Conservation (phyloP, 768 basidiomycete species). For the Kwoniella sp. region DNA sequence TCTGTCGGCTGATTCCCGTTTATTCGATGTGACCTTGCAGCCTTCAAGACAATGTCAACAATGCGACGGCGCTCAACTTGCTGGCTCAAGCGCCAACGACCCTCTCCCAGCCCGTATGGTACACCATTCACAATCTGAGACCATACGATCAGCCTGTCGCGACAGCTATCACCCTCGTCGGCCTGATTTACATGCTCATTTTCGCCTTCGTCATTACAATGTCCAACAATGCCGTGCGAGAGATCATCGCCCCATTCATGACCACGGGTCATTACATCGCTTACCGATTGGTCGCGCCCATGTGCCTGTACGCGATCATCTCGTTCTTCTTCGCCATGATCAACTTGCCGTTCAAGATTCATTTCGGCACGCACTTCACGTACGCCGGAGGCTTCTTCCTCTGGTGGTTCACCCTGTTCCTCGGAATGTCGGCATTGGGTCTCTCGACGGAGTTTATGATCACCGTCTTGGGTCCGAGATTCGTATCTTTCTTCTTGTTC, state of each 20-base stretch:
- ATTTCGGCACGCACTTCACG: slow-evolving; percentile 58
- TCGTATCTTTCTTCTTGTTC: slow-evolving; percentile 56
- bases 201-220: slow-evolving; percentile 54
- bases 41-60: slow-evolving; percentile 44
- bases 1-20: too few relatives aligned
- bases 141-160: slow-evolving; percentile 59
- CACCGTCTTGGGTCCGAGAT: slow-evolving; percentile 56
- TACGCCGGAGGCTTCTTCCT: slow-evolving; percentile 57
- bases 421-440: slow-evolving; percentile 55
- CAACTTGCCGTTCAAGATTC: slow-evolving; percentile 59
- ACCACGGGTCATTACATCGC: slow-evolving; percentile 54
- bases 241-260: slow-evolving; percentile 58
- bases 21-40: slow-evolving; percentile 24
- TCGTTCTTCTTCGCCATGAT: slow-evolving; percentile 60
- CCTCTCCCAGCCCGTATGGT: slow-evolving; percentile 55
- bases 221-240: slow-evolving; percentile 48
- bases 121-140: slow-evolving; percentile 58
- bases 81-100: slow-evolving; percentile 59
- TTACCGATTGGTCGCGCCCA: slow-evolving; percentile 56
- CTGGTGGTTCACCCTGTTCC: slow-evolving; percentile 55
- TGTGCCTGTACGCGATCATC: slow-evolving; percentile 57
- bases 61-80: slow-evolving; percentile 58
- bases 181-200: slow-evolving; percentile 54
- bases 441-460: slow-evolving; percentile 56
- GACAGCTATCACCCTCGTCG: slow-evolving; percentile 60